Evolutionary conservation across 441 rosid species (phyloP), one percentile per base, ranked within the genome.

Genomic region (Viola pubescens): DNA sequence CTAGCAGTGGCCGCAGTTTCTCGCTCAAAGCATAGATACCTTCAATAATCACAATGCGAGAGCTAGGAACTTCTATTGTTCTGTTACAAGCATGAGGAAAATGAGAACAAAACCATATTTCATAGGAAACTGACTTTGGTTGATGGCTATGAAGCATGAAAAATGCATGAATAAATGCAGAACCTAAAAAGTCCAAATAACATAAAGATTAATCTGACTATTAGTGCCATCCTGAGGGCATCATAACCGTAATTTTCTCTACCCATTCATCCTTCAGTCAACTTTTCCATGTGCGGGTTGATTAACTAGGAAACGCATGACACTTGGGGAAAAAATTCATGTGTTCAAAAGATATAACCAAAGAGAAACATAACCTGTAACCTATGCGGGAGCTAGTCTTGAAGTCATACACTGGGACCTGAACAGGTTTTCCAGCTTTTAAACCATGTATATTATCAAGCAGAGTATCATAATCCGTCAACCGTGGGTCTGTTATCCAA

Each of bases 351-450:
- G 46, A 19, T 19, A 39, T 5, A 59, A 62, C 16, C 26, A 40
- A 48, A 65, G 47, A 72, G 60, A 68, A 58, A 44, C 41, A 62
- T 10, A 70, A 92, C 97, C 97, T 85, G 82, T 77, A 90, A 68
- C 96, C 99, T 55, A 66, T 70, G 58, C 99, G 83, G 58, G 91
- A 83, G 75, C 97, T 94, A 16, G 91, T 69, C 86, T 94, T 88
- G 89, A 86, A 88, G 82, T 94, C 97, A 44, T 94, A 94, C 60
- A 90, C 63, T 9, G 99, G 99, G 73, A 86, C 96, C 76, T 90
- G 77, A 68, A 82, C 90, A 48, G 95, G 73, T 72, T 86, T 88
- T 66, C 99, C 99, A 10, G 73, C 96, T 78, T 73, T 90, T 39
- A 94, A 69, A 61, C 91, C 94, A 47, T 74, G 87, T 53, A 88